Evolutionary conservation across 768 basidiomycete genomes (phyloP).

Genomic region (Vararia minispora): DNA sequence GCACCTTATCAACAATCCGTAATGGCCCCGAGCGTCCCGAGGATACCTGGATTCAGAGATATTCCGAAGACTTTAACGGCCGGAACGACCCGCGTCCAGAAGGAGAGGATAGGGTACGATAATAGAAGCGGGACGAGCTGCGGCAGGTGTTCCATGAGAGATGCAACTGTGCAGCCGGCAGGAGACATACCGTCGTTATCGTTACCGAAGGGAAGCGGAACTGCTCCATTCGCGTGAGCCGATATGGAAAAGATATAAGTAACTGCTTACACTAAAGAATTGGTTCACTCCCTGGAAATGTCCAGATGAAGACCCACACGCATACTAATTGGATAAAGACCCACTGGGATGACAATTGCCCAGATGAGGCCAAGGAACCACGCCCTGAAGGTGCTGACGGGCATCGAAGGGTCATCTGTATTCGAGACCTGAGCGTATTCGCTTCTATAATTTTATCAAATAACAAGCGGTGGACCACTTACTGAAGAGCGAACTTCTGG

Average conservation of each 20-base stretch:
- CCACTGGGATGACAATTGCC: conserved; percentile 52
- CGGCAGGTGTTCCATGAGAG: neutral
- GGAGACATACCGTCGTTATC: conserved; percentile 20
- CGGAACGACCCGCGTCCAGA: conserved; percentile 46
- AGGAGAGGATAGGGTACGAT: conserved; percentile 51
- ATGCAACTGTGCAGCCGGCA: conserved; percentile 31
- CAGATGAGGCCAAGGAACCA: conserved; percentile 31
- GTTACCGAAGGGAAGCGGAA: conserved; percentile 47
- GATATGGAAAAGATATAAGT: too few relatives aligned
- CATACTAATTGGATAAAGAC: too few relatives aligned
- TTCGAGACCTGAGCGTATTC: too few relatives aligned
- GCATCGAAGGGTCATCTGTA: conserved; percentile 34
- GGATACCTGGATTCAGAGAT: conserved; percentile 49
- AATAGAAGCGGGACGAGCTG: conserved; percentile 55
- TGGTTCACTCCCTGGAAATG: conserved; percentile 78
- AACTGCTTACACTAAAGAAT: conserved; percentile 68
- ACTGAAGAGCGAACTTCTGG: conserved; percentile 42
- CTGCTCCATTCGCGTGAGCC: too few relatives aligned
- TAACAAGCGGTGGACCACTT: too few relatives aligned
- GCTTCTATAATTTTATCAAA: too few relatives aligned
- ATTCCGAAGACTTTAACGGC: conserved; percentile 34
- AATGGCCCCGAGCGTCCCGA: conserved; percentile 30
- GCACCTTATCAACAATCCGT: conserved; percentile 38
- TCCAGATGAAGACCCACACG: too few relatives aligned
- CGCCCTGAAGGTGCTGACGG: conserved; percentile 24